Base-by-base conservation (phyloP, 179 eudicot genomes). In the Corrigiola litoralis region DNA sequence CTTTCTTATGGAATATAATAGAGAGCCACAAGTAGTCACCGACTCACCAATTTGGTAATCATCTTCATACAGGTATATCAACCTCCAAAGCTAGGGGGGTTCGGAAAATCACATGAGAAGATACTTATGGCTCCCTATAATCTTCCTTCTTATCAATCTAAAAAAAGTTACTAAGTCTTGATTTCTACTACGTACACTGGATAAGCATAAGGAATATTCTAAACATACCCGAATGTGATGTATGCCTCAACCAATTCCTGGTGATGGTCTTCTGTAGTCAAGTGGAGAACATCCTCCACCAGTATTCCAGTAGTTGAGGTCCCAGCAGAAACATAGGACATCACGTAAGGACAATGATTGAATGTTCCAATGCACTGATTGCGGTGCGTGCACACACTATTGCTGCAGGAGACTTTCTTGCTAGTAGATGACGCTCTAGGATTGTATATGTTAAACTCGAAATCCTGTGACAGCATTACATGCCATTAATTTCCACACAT, bases 301-400 rank as follows among this genome's bases (percentile, higher is more conserved):
- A 94, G 79, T 46, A 86, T 65, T 65, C 99, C 99, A 51, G 88
- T 69, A 40, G 95, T 80, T 46, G 99, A 90, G 40, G 99, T 94
- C 71, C 80, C 81, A 61, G 76, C 81, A 16, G 99, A 94, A 33
- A 90, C 87, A 65, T 94, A 94, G 1, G 72, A 41, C 63, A 87
- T 79, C 63, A 80, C 72, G 61, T 94, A 94, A 58, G 89, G 83
- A 75, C 99, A 94, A 14, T 84, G 75, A 61, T 79, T 78, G 31
- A 21, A 61, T 48, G 63, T 45, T 21, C 66, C 62, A 47, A 82
- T 61, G 74, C 99, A 94, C 69, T 37, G 73, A 40, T 76, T 77
- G 40, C 57, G 73, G 62, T 68, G 76, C 38, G 65, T 62, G 72
- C 99, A 94, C 71, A 74, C 55, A 20, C 75, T 80, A 75, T 84